Conservation (phyloP, 345 rosid genomes). For the Arabis hirsuta region DNA sequence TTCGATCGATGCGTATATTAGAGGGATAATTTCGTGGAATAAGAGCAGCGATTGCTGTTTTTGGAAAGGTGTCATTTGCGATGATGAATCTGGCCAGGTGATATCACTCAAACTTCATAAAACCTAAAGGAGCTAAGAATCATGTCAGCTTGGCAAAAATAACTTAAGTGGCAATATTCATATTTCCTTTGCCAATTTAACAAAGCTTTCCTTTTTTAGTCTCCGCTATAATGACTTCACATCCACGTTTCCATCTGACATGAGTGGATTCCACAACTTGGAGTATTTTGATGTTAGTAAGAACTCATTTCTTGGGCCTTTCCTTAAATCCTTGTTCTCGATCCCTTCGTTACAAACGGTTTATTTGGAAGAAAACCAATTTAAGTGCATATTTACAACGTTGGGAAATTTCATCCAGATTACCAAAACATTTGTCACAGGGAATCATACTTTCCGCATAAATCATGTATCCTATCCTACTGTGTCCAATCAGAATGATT, state of each 20-base stretch:
- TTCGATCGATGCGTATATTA: too few species aligned
- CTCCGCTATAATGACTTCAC: slow-evolving; percentile 1
- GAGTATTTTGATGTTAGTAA: not conserved
- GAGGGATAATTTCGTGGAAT: too few species aligned
- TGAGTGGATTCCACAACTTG: slow-evolving; percentile 5
- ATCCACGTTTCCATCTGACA: not conserved
- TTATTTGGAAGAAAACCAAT: not conserved
- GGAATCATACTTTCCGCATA: too few species aligned
- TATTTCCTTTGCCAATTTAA: slow-evolving; percentile 3
- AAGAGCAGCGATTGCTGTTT: too few species aligned
- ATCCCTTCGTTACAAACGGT: not conserved
- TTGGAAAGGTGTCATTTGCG: too few species aligned
- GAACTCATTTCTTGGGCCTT: not conserved
- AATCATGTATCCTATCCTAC: too few species aligned
- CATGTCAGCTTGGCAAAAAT: not conserved
- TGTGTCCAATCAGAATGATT: too few species aligned
- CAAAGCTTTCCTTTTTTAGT: not conserved
- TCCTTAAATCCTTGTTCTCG: not conserved
- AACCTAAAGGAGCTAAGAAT: too few species aligned
- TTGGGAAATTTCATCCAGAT: too few species aligned
- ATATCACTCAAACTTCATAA: too few species aligned
- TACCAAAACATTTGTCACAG: too few species aligned
- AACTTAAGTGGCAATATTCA: not conserved
- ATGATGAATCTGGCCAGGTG: too few species aligned
- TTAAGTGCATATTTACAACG: slow-evolving; percentile 23